Base-by-base conservation (phyloP, 164 flowering plant genomes). In the Dillenia turbinata region DNA sequence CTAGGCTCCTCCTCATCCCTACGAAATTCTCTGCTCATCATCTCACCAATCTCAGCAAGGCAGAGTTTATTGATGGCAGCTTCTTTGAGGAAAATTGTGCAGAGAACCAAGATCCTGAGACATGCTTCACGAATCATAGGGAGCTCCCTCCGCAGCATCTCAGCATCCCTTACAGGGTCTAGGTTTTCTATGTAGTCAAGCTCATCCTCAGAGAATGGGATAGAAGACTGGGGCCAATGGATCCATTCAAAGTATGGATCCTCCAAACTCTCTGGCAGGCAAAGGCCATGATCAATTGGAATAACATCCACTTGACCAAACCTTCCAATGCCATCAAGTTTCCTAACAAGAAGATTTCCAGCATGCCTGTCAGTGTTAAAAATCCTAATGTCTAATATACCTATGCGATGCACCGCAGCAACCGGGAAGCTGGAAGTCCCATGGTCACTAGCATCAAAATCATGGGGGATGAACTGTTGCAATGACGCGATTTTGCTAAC, bases 181-280 rank as follows among this genome's bases (percentile, higher is more conserved):
- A 87, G 84, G 2, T 73, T 75, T 49, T 64, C 33, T 33, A 87
- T 87, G 66, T 87, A 87, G 48, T 77, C 79, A 17, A 83, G 81
- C 72, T 85, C 92, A 55, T 85, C 89, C 11, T 85, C 89, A 8
- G 92, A 79, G 52, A 87, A 87, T 9, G 92, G 89, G 56, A 87
- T 85, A 44, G 92, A 87, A 49, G 92, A 82, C 64, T 87, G 92
- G 52, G 92, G 89, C 92, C 92, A 87, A 66, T 87, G 92, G 54
- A 87, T 78, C 92, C 92, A 87, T 70, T 87, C 92, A 66, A 85
- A 85, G 58, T 85, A 87, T 1, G 92, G 92, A 53, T 87, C 92
- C 72, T 87, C 92, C 78, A 87, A 68, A 52, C 79, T 69, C 62
- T 87, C 92, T 10, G 92, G 92, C 66, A 87, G 69, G 67, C 92